These are phyloP conservation scores for Coffea eugenioides DNA, from an alignment of 257 asterid species.

Conservation along the genomic window DNA sequence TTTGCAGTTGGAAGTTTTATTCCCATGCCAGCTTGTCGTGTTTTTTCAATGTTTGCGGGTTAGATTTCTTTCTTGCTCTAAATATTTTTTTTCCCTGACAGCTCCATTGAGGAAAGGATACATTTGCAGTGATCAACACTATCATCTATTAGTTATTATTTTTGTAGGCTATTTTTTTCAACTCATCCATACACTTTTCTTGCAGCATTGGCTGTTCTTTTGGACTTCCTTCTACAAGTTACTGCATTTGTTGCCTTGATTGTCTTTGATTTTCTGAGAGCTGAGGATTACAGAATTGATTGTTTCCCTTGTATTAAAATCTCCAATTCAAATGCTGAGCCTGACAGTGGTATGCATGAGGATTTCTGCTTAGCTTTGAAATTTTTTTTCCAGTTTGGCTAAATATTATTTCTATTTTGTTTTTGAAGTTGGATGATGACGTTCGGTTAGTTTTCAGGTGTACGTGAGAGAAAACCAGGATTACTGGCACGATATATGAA, in stretches of 20 bases:
- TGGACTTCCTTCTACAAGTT: constrained; percentile 97
- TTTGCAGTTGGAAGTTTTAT: constrained; percentile 99
- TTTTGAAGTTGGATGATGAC: constrained; percentile 21
- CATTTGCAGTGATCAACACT: not conserved
- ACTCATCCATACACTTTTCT: constrained; percentile 20
- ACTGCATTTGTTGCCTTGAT: constrained; percentile 98
- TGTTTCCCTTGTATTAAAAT: constrained; percentile 83
- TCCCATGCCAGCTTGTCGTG: constrained; percentile 98
- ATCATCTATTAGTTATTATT: not conserved
- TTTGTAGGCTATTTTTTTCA: constrained; percentile 14
- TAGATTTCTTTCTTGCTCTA: constrained; percentile 18
- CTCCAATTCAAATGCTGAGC: constrained; percentile 57
- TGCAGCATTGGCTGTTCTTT: constrained; percentile 94
- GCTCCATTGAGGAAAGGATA: not conserved
- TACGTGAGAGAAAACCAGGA: constrained; percentile 70
- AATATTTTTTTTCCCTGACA: no score
- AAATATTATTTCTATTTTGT: constrained; percentile 7
- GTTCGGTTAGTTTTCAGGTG: constrained; percentile 49
- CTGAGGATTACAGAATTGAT: constrained; percentile 86
- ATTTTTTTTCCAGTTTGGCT: constrained; percentile 14
- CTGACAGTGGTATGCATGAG: constrained; percentile 58
- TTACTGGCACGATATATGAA: constrained; percentile 87
- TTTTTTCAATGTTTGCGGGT: constrained; percentile 99
- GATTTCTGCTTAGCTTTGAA: constrained; percentile 9
- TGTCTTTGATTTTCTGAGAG: constrained; percentile 90